Conservation (phyloP, 2,329 filamentous ascomycete genomes). For the Ophiobolus disseminans region DNA sequence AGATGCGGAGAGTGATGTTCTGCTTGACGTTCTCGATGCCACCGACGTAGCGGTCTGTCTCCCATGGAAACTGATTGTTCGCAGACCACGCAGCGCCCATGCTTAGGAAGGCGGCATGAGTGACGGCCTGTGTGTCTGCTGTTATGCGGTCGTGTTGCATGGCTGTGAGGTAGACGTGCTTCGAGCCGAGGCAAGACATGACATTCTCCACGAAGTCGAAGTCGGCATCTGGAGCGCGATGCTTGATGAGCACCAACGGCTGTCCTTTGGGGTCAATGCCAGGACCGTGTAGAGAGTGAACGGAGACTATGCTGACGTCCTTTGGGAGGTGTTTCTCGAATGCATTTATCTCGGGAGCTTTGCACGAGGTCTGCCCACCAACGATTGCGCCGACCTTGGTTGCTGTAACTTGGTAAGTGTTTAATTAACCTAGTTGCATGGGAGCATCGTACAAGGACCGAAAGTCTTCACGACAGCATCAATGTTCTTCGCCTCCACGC, state of each 20-base stretch:
- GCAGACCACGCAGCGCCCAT: slow-evolving; percentile 99
- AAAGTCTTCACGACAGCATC: slow-evolving; percentile 85
- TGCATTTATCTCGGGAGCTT: slow-evolving; percentile 91
- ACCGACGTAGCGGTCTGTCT: slow-evolving; percentile 91
- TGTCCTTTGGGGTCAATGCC: slow-evolving; percentile 87
- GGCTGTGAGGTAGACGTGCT: slow-evolving; percentile 85
- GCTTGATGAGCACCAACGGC: slow-evolving; percentile 91
- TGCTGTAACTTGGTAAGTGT: slow-evolving; percentile 60
- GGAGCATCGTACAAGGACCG: slow-evolving; percentile 81
- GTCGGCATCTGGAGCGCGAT: slow-evolving; percentile 80
- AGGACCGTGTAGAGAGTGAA: slow-evolving; percentile 95
- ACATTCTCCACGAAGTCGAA: slow-evolving; percentile 81
- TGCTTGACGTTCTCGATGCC: slow-evolving; percentile 99
- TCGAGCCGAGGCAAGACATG: slow-evolving; percentile 82
- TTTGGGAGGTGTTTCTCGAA: slow-evolving; percentile 87
- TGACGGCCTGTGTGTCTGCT: slow-evolving; percentile 96
- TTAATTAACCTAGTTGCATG: slow-evolving; percentile 6
- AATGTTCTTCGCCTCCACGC: slow-evolving; percentile 92
- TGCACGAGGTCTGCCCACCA: slow-evolving; percentile 97
- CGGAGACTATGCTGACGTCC: slow-evolving; percentile 93
- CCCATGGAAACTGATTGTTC: slow-evolving; percentile 96
- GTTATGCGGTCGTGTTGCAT: slow-evolving; percentile 95
- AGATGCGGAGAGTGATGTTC: slow-evolving; percentile 96
- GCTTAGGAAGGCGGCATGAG: slow-evolving; percentile 90
- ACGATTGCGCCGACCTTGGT: slow-evolving; percentile 96